Base-by-base conservation (phyloP, 2,329 filamentous ascomycete species). In the Rugonectria rugulosa region DNA sequence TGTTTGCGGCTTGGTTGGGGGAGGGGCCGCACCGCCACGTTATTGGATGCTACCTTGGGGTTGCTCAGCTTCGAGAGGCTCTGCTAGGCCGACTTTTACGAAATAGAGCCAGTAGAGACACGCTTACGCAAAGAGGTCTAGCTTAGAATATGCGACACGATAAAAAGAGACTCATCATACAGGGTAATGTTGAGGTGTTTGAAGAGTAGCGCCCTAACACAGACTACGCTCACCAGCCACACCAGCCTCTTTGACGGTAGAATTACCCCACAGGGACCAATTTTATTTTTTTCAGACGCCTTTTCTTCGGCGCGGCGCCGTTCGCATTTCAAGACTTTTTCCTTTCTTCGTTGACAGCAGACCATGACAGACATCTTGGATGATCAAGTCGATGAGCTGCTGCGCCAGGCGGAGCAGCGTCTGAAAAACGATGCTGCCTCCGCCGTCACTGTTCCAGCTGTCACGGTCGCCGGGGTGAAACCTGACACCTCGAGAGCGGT, bases 391-490 rank as follows among this genome's bases (percentile, higher is more conserved):
- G 68, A 71, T 57, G 65, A 68, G 50, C 67, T 74, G 20, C 64
- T 73, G 45, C 68, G 64, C 32, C 62, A 72, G 55, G 70, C 71
- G 42, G 71, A 73, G 60, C 57, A 70, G 60, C 70, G 71, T 52
- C 66, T 73, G 48, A 66, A 60, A 68, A 41, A 67, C 53, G 63
- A 56, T 56, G 36, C 56, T 56, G 53, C 42, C 36, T 57, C 61
- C 23, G 56, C 60, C 42, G 43, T 58, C 26, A 46, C 47, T 51
- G 57, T 63, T 47, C 54, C 60, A 26, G 38, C 42, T 20, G 48
- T 50, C 23, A 42, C 62, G 56, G 60, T 47, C 27, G 19, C 49
- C 36, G 49, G 62, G 45, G 51, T 60, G 46, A 62, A 59, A 38
- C 45, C 31, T 24, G 56, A 57, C 40, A 34, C 44, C 36, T 51